A percentile compares a stretch with the other conserved stretches of the same genome.
These are phyloP conservation scores for Perkinsus chesapeaki DNA, from an alignment of 169 alveolate genomes.

Conservation along the genomic window DNA sequence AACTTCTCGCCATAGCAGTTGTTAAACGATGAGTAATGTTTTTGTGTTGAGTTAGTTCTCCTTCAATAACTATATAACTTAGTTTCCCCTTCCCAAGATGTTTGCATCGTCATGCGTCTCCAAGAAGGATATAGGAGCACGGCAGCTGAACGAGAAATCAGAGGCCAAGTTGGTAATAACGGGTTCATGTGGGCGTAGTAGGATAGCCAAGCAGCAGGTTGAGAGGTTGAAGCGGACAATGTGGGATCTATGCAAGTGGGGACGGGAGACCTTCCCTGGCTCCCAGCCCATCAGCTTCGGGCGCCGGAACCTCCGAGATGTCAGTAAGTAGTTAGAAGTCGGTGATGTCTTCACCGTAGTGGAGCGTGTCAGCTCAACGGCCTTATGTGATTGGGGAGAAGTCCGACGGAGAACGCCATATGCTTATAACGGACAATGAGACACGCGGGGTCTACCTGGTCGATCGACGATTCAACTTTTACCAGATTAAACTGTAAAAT, in stretches of 20 bases:
- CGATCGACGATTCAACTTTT: not conserved
- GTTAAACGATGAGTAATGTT: not conserved
- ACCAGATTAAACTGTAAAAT: not conserved
- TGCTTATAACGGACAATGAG: constrained; percentile 61
- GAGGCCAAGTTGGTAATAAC: not conserved
- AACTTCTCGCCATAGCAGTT: too few species aligned
- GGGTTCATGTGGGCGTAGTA: not conserved
- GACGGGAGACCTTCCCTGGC: constrained; percentile 66
- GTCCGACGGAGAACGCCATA: constrained; percentile 68
- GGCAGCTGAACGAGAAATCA: not conserved
- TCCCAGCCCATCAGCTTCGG: constrained; percentile 69
- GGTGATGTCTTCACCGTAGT: constrained; percentile 27
- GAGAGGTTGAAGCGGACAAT: constrained; percentile 28
- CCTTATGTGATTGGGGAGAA: constrained; percentile 68
- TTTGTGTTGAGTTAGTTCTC: not conserved
- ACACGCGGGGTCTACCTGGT: not conserved
- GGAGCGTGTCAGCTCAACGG: constrained; percentile 41
- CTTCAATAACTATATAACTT: not conserved
- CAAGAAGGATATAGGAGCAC: not conserved
- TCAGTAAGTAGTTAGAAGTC: not conserved
- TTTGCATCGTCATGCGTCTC: not conserved
- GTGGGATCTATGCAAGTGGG: constrained; percentile 63
- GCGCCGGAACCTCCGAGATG: constrained; percentile 23
- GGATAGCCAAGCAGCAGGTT: not conserved
- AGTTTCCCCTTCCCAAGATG: not conserved